Conservation (phyloP, 75 land plant genomes). For the Adiantum capillusveneris region DNA sequence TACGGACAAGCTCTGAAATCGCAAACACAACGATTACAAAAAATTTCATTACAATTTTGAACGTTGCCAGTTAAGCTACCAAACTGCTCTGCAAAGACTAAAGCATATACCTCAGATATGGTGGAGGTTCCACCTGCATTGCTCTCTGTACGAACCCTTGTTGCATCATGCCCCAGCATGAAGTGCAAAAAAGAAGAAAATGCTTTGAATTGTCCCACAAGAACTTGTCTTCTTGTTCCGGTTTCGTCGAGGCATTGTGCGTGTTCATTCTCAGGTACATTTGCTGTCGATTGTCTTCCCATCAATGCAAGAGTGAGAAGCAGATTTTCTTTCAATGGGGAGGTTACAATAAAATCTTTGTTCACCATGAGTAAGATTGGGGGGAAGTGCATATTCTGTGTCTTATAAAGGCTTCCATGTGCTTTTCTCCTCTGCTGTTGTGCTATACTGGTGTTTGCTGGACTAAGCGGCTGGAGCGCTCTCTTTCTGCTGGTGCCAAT, state of each 20-base stretch:
- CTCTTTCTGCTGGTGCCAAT: background rate
- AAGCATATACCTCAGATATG: constrained; percentile 30
- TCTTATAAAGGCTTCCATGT: background rate
- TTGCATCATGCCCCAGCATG: constrained; percentile 34
- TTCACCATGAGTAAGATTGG: constrained; percentile 26
- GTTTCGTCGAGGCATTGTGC: background rate
- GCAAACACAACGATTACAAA: too few relatives aligned
- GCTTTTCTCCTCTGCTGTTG: background rate
- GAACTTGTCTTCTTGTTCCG: constrained; percentile 6
- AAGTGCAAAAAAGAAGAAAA: constrained; percentile 30
- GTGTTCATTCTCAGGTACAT: background rate
- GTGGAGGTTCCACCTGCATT: constrained; percentile 51
- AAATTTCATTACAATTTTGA: too few relatives aligned
- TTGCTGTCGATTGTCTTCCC: background rate
- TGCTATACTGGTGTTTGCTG: background rate
- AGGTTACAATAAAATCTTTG: constrained; percentile 34
- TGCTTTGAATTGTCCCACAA: constrained; percentile 33
- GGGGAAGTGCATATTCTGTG: background rate
- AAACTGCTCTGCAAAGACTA: too few relatives aligned
- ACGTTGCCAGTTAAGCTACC: too few relatives aligned
- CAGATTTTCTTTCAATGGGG: constrained; percentile 34
- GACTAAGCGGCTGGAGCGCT: background rate
- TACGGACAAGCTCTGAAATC: constrained; percentile 34
- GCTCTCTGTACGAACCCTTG: constrained; percentile 26
- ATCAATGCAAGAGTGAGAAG: constrained; percentile 29